Conservation (phyloP, 257 asterid species). For the Nicotiana sylvestris region DNA sequence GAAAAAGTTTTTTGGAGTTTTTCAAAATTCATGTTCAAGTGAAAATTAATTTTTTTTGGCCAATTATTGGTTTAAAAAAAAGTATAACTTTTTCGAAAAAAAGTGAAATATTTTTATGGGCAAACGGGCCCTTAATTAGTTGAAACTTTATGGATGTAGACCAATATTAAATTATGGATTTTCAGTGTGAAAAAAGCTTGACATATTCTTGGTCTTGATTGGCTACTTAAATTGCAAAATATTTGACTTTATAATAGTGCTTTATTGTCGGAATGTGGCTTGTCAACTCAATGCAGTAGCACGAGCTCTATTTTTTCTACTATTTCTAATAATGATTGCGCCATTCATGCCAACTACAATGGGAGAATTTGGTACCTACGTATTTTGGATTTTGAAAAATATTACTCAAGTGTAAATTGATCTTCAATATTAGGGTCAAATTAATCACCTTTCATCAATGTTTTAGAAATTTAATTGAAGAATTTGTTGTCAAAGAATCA, state of each 20-base stretch:
- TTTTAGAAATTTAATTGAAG: neutral
- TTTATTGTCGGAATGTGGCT: neutral
- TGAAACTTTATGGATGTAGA: neutral
- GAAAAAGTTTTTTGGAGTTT: no score
- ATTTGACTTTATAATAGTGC: slow-evolving; percentile 1
- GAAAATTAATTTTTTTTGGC: no score
- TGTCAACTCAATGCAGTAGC: slow-evolving; percentile 15
- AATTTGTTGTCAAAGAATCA: neutral
- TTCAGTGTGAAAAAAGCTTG: neutral
- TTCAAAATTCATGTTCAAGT: no score
- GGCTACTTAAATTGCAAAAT: neutral
- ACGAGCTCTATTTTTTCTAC: neutral
- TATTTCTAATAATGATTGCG: slow-evolving; percentile 17
- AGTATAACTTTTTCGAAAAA: no score
- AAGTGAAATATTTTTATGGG: no score
- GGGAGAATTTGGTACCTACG: neutral
- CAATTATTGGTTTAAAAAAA: no score
- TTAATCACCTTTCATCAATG: neutral
- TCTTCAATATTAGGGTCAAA: neutral
- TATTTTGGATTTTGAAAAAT: no score
- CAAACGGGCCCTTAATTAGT: neutral
- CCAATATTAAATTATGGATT: neutral
- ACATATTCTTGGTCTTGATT: slow-evolving; percentile 16
- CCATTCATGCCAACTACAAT: slow-evolving; percentile 18
- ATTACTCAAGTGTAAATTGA: no score